Conservation (phyloP, 2,329 filamentous ascomycete species). For the Ophiocordyceps unilateralis region DNA sequence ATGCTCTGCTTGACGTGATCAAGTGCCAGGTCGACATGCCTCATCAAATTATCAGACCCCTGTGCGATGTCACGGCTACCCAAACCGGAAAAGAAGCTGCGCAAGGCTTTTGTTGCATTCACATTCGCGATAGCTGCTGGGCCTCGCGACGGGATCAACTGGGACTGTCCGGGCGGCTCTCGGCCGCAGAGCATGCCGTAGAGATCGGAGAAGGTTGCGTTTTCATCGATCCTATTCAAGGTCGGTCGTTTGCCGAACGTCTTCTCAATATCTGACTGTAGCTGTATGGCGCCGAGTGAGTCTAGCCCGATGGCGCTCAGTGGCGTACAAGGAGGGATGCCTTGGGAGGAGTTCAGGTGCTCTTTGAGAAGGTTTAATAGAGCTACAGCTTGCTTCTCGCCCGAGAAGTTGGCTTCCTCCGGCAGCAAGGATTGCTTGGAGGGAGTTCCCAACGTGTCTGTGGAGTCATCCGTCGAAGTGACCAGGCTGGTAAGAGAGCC, state of each 20-base stretch:
- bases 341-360: neutral
- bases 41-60: neutral
- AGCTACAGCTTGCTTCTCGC: neutral
- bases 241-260: neutral
- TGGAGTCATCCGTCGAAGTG: neutral
- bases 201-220: neutral
- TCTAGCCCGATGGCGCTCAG: neutral
- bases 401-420: neutral
- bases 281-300: conserved; percentile 1
- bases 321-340: neutral
- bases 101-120: neutral
- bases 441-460: neutral
- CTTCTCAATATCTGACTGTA: conserved; percentile 1
- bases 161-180: neutral
- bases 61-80: neutral
- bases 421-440: neutral
- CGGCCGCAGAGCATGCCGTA: neutral
- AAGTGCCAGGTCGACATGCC: neutral
- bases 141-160: neutral
- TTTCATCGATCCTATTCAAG: neutral
- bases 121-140: too few relatives aligned
- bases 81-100: neutral
- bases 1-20: neutral
- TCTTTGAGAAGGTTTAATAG: neutral
- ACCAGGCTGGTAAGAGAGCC: neutral